A percentile compares a stretch with the other conserved stretches of the same genome.
phyloP scores from a whole-genome alignment of 495 filamentous ascomycete genomes.

The Bacidia rubella region DNA sequence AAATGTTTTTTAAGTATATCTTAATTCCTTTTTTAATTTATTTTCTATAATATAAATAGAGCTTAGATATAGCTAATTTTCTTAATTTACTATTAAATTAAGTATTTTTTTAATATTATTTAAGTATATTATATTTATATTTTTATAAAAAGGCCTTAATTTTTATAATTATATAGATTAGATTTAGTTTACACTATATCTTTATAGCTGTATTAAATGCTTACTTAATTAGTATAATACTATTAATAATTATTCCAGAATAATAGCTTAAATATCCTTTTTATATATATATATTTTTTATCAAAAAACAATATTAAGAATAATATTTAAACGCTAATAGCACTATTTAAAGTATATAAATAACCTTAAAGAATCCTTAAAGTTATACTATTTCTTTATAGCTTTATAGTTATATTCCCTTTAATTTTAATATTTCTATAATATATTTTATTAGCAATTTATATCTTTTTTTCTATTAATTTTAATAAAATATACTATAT shows the following conservation, averaged over 20 bases:
- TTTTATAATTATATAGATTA: not conserved
- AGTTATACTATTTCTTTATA: no score
- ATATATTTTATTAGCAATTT: not conserved
- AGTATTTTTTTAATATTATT: slow-evolving; percentile 4
- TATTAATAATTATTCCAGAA: not conserved
- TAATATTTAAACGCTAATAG: no score
- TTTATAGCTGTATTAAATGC: not conserved
- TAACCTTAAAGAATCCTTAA: no score
- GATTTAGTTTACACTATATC: not conserved
- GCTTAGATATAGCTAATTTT: not conserved
- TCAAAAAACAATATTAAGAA: not conserved
- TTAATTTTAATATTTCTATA: not conserved
- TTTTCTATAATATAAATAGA: slow-evolving; percentile 3
- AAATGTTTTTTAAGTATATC: no score
- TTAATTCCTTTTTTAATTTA: slow-evolving; percentile 10
- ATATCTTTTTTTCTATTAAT: not conserved
- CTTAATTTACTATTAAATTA: not conserved
- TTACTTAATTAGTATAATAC: not conserved
- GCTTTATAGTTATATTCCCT: no score
- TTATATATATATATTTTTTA: no score
- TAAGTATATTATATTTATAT: slow-evolving; percentile 9
- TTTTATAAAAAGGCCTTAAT: not conserved
- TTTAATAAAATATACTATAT: no score
- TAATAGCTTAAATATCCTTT: no score
- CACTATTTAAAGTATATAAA: no score